Conservation (phyloP, 2,329 filamentous ascomycete species). For the Fusarium clavum region DNA sequence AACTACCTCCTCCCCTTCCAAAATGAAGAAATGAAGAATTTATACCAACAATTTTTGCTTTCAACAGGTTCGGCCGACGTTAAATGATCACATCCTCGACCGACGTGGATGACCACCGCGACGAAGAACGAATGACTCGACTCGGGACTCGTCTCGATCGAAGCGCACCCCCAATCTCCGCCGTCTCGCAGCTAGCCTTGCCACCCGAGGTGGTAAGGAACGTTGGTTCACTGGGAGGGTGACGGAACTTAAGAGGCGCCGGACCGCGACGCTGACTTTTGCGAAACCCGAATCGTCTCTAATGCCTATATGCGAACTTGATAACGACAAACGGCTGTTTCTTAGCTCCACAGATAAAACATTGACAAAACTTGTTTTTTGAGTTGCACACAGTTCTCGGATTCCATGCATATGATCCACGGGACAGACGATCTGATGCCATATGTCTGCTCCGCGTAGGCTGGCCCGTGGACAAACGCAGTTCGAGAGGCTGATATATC, state of each 20-base stretch:
- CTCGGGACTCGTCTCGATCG: conserved; percentile 41
- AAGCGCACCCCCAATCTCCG: conserved; percentile 43
- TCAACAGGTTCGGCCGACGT: conserved; percentile 96
- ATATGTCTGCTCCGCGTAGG: conserved; percentile 40
- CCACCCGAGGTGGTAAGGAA: conserved; percentile 45
- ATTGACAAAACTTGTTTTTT: conserved; percentile 50
- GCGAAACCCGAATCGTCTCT: conserved; percentile 51
- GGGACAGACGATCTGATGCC: conserved; percentile 34
- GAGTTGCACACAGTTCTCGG: conserved; percentile 43
- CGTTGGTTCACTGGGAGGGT: conserved; percentile 48
- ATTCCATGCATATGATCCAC: conserved; percentile 39
- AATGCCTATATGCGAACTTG: conserved; percentile 55
- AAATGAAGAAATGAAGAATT: conserved; percentile 44
- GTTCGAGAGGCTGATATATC: conserved; percentile 32
- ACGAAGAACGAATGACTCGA: conserved; percentile 42
- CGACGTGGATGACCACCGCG: conserved; percentile 42
- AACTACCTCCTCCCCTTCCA: conserved; percentile 40
- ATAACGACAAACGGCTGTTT: conserved; percentile 58
- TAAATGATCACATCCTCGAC: conserved; percentile 62
- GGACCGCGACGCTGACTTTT: conserved; percentile 46
- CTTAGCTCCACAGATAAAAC: conserved; percentile 57
- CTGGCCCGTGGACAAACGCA: conserved; percentile 37
- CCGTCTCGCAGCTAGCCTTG: conserved; percentile 49
- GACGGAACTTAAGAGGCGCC: conserved; percentile 45
- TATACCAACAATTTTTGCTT: conserved; percentile 74